Evolutionary conservation across 2,329 filamentous ascomycete species (phyloP).

Genomic region (Alternaria longipes): DNA sequence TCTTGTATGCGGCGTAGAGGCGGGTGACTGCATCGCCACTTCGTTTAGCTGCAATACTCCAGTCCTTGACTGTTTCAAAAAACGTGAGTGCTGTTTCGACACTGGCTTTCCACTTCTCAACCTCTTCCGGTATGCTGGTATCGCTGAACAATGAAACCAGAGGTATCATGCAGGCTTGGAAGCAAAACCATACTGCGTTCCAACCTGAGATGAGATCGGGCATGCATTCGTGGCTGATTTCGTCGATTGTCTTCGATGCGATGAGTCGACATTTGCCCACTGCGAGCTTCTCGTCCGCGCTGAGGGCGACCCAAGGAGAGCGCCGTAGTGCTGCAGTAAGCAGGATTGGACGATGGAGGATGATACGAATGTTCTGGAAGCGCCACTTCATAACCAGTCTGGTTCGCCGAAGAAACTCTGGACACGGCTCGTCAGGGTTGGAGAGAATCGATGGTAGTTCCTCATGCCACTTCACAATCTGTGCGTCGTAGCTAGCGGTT

Average conservation of each 20-base stretch:
- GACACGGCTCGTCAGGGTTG: slow-evolving; percentile 67
- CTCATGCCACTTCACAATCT: slow-evolving; percentile 77
- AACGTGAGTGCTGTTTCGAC: slow-evolving; percentile 55
- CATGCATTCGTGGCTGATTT: slow-evolving; percentile 75
- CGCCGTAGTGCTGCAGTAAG: slow-evolving; percentile 68
- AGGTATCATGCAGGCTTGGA: slow-evolving; percentile 81
- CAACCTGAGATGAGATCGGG: slow-evolving; percentile 80
- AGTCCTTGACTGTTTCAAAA: slow-evolving; percentile 55
- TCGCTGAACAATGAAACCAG: slow-evolving; percentile 79
- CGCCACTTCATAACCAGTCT: slow-evolving; percentile 83
- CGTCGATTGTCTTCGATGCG: slow-evolving; percentile 74
- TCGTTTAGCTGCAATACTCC: slow-evolving; percentile 57
- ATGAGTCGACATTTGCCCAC: slow-evolving; percentile 75
- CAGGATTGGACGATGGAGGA: slow-evolving; percentile 77
- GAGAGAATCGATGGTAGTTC: slow-evolving; percentile 65
- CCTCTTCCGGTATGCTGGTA: slow-evolving; percentile 52
- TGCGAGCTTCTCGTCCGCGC: slow-evolving; percentile 71
- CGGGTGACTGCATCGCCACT: slow-evolving; percentile 54
- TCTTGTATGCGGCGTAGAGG: slow-evolving; percentile 54
- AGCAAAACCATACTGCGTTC: slow-evolving; percentile 84
- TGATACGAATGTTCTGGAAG: slow-evolving; percentile 79
- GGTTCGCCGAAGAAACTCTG: slow-evolving; percentile 74
- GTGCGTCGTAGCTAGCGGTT: slow-evolving; percentile 70
- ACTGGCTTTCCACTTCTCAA: slow-evolving; percentile 53
- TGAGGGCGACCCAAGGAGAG: slow-evolving; percentile 62